Evolutionary conservation across 306 rosid species (phyloP).

Genomic region (Amphicarpaea edgeworthii): DNA sequence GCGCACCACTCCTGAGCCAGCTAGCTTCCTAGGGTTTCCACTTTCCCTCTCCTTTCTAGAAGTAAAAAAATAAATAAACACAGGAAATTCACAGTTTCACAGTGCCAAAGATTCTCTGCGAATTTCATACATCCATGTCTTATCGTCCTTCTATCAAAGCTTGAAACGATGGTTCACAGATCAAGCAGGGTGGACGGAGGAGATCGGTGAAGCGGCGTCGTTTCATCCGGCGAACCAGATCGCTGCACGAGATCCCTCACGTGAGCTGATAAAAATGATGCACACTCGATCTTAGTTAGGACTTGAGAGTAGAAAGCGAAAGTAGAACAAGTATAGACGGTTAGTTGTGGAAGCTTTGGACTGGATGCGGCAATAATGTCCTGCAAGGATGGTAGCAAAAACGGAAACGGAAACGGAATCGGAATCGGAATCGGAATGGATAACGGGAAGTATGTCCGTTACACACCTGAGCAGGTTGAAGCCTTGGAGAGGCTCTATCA

Average conservation of each 20-base stretch:
- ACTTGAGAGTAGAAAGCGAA: too few species aligned
- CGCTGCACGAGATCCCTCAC: neutral
- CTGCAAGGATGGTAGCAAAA: slow-evolving; percentile 97
- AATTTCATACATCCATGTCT: neutral
- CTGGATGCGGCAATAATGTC: slow-evolving; percentile 62
- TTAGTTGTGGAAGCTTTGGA: too few species aligned
- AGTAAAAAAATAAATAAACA: neutral
- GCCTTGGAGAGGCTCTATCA: slow-evolving; percentile 97
- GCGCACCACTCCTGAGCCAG: slow-evolving; percentile 27
- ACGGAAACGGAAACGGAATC: slow-evolving; percentile 57
- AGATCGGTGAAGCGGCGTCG: slow-evolving; percentile 1
- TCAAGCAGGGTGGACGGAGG: neutral
- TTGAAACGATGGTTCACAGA: slow-evolving; percentile 36
- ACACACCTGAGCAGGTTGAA: slow-evolving; percentile 99
- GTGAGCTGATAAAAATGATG: too few species aligned
- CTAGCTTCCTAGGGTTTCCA: slow-evolving; percentile 46
- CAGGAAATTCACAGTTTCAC: slow-evolving; percentile 15
- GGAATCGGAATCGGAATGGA: slow-evolving; percentile 53
- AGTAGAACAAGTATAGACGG: too few species aligned
- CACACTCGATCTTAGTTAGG: too few species aligned
- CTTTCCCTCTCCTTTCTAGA: neutral
- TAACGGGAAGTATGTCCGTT: slow-evolving; percentile 94
- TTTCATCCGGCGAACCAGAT: neutral
- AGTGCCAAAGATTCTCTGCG: slow-evolving; percentile 37
- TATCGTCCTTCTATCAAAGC: neutral